Base-by-base conservation (phyloP, 148 eudicot genomes). In the Suaeda aralocaspica region DNA sequence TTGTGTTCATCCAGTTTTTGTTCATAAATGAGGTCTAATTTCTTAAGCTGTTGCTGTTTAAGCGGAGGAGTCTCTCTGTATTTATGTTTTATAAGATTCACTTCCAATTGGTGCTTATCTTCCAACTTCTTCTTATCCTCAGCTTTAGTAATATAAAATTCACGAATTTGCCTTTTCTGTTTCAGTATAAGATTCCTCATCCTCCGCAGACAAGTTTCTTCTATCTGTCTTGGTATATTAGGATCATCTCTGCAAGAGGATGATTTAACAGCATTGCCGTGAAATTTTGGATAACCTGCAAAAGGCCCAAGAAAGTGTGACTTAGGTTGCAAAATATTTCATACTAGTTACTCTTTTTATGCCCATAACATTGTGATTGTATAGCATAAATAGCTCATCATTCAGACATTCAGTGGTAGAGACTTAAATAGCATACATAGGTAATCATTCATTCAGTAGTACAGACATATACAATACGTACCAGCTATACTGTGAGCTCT, bases 121-220 rank as follows among this genome's bases (percentile, higher is more conserved):
- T 76, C 77, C 64, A 80, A 55, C 53, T 33, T 56, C 12, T 65
- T 72, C 70, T 55, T 76, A 19, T 53, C 59, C 72, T 59, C 48
- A 13, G 62, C 51, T 52, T 64, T 72, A 68, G 71, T 49, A 64
- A 51, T 59, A 19, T 44, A 58, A 57, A 72, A 67, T 59, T 68
- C 80, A 26, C 59, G 66, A 59, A 67, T 72, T 50, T 66, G 51
- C 44, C 18, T 62, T 44, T 63, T 78, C 79, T 67, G 63, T 69
- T 53, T 74, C 52, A 48, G 62, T 60, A 67, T 46, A 60, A 76
- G 65, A 26, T 67, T 70, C 42, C 41, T 29, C 83, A 76, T 76
- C 68, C 74, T 76, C 9, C 21, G 66, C 33, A 10, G 13, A 24
- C 66, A 69, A 10, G 61, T 21, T 64, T 80, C 71, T 12, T 76